Evolutionary conservation across 768 basidiomycete genomes (phyloP).

Genomic region (Multifurca ochricompacta): DNA sequence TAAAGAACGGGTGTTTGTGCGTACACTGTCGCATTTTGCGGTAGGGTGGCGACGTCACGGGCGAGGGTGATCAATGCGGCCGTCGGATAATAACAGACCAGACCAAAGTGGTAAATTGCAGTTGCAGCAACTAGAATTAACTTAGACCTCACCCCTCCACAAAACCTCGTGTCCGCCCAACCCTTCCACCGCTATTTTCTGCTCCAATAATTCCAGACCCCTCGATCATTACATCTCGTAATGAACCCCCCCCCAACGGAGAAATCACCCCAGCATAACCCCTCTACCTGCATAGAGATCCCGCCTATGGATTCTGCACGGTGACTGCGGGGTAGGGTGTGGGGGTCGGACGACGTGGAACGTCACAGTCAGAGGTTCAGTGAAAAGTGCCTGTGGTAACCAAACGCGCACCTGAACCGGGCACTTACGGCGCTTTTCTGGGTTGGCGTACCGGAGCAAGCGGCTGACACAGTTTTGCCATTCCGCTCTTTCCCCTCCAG

Average conservation of each 20-base stretch:
- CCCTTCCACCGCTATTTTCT: conserved; percentile 13
- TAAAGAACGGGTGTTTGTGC: not conserved
- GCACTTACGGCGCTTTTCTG: not conserved
- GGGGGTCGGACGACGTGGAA: not conserved
- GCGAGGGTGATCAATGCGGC: conserved; percentile 6
- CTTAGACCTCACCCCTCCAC: not conserved
- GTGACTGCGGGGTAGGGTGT: not conserved
- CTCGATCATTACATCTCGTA: not conserved
- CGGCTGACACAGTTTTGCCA: not conserved
- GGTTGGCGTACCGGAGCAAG: not conserved
- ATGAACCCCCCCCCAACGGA: not conserved
- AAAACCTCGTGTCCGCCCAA: conserved; percentile 11
- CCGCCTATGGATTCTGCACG: not conserved
- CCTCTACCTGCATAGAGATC: not conserved
- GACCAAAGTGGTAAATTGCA: not conserved
- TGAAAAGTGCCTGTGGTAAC: not conserved
- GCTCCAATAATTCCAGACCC: not conserved
- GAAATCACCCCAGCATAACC: not conserved
- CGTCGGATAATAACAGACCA: not conserved
- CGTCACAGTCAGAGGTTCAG: not conserved
- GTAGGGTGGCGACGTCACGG: conserved; percentile 7
- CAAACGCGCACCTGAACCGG: not conserved
- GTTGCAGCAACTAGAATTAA: not conserved
- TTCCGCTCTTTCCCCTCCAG: not conserved
- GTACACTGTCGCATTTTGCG: conserved; percentile 1